Base-by-base conservation (phyloP, 2,329 filamentous ascomycete species). In the Cladosporium sp. region DNA sequence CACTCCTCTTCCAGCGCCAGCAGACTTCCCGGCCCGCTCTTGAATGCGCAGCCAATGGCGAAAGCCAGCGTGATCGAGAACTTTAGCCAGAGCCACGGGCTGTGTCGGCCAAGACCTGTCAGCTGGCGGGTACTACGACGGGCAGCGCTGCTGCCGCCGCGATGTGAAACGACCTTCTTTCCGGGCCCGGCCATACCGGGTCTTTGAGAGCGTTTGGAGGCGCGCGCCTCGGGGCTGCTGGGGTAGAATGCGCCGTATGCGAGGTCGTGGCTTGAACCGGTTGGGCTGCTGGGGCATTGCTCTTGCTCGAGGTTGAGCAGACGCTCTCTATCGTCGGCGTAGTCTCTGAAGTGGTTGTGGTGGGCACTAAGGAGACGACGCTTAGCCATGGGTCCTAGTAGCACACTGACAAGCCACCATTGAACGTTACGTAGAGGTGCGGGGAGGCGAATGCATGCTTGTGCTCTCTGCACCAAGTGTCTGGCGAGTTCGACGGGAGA, bases 11-110 rank as follows among this genome's bases (percentile, higher is more conserved):
- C 46, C 1, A 12, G 5, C 35, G 50, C 14, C 8, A 82, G 65
- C 67, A 82, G 72, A 60, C 72, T 75, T 18, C 73, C 80, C 18
- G 82, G 82, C 2, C 82, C 82, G 62, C 82, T 75, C 59, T 77
- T 79, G 52, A 84, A 76, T 8, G 82, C 82, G 3, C 81, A 75
- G n/a, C 81, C 81, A 52, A 84, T 76, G 14, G 81, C 82, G 66
- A 83, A 75, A 49, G 81, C 78, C 52, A 84, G 73, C 16, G 80
- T 80, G 59, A 83, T 71, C 11, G 78, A 81, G 69, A 84, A 83
- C 67, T 80, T 81, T 40, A 81, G 72, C 82, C 82, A 84, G 44
- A 82, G 71, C 65, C 74, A 75, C 10, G 81, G 73, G 40, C 72
- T 76, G 53, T 76, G 71, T 63, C 72, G 70, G 18, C 50, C 21